Evolutionary conservation across 2,329 filamentous ascomycete genomes (phyloP), one percentile per base, ranked within the genome.

Genomic region (Aureobasidium sp.): DNA sequence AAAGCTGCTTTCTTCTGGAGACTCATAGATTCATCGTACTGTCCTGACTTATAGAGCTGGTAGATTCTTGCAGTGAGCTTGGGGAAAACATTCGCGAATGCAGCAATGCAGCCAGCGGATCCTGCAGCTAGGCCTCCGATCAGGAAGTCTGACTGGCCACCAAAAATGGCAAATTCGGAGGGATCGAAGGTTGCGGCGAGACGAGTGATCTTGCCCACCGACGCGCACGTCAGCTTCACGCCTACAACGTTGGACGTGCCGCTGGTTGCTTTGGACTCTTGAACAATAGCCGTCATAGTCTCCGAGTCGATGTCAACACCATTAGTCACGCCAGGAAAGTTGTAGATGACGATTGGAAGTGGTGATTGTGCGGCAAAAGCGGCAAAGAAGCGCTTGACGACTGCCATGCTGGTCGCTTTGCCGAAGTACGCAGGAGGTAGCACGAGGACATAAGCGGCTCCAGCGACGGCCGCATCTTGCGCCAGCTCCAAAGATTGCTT

Each of bases 101-200:
- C 80, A 7, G 79, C 76, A 63, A 83, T 81, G 64, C 77, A 80
- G 1, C 80, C 80, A 1, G 76, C 74, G 7, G n/a, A 74, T 75
- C 0, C 80, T 79, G 23, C 75, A 7, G 75, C 74, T n/a, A 82
- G 65, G 0, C 78, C 79, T 1, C 77, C 79, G 23, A 82, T 72
- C 29, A 89, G 73, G 70, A 87, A 89, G 68, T 90, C 87, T 2
- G 83, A 84, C 72, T 89, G 86, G 0, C 87, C 87, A 2, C 85
- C 86, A 65, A 83, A 88, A 3, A 84, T 80, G 12, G 84, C 81
- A 69, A 90, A 90, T 26, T 79, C 72, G 3, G 80, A 78, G 0
- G 80, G 73, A 1, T 78, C 70, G 65, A 87, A 78, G n/a, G 75
- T 75, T 37, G 78, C 80, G 1, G 80, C 75, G 2, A 86, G 73